Conservation (phyloP, 306 rosid genomes). For the Urtica urens region DNA sequence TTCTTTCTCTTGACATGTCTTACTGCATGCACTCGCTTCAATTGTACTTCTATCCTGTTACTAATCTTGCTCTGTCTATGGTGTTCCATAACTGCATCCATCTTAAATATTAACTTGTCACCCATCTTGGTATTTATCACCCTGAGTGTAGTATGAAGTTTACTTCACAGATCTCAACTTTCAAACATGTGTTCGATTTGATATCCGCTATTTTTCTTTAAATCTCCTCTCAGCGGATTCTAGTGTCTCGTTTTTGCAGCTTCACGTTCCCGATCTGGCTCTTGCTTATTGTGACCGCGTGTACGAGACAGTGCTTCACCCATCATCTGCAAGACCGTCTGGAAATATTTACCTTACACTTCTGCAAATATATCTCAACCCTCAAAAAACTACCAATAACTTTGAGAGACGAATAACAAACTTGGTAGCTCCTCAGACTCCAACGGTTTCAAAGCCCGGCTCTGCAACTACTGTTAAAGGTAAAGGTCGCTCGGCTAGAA, state of each 20-base stretch:
- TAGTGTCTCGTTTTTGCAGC: slow-evolving; percentile 65
- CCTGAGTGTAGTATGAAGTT: too few species aligned
- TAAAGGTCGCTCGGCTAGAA: slow-evolving; percentile 58
- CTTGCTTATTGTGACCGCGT: slow-evolving; percentile 86
- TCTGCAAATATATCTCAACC: slow-evolving; percentile 86
- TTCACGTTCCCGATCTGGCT: slow-evolving; percentile 78
- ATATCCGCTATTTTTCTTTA: too few species aligned
- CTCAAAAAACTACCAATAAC: slow-evolving; percentile 55
- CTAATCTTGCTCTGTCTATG: too few species aligned
- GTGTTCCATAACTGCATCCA: too few species aligned
- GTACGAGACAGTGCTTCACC: slow-evolving; percentile 44
- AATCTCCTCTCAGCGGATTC: too few species aligned
- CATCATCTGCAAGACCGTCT: slow-evolving; percentile 52
- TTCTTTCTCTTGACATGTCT: too few species aligned
- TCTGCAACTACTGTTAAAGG: slow-evolving; percentile 33
- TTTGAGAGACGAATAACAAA: slow-evolving; percentile 74
- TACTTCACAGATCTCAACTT: too few species aligned
- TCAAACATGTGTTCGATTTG: too few species aligned
- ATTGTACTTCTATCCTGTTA: too few species aligned
- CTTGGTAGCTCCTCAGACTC: slow-evolving; percentile 45
- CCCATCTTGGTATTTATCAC: too few species aligned
- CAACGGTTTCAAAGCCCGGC: slow-evolving; percentile 38
- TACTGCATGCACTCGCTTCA: too few species aligned
- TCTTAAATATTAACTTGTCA: too few species aligned
- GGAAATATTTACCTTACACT: slow-evolving; percentile 81